These are phyloP conservation scores for Quercus berberidifolia DNA, from an alignment of 306 rosid species.

Conservation along the genomic window DNA sequence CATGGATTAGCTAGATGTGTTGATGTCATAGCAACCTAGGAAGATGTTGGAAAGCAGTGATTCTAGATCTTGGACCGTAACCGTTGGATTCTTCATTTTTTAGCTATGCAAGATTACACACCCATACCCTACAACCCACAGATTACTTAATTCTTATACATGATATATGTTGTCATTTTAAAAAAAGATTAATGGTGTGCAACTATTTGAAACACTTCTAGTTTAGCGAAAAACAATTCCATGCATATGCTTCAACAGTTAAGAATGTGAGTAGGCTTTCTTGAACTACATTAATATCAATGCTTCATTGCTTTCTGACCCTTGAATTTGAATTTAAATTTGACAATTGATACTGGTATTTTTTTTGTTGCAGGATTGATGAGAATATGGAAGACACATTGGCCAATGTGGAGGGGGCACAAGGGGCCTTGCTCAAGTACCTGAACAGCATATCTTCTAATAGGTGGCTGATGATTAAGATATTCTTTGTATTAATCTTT, in stretches of 20 bases:
- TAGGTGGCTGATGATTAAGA: conserved; percentile 99
- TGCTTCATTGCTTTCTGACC: neutral
- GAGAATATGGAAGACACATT: conserved; percentile 96
- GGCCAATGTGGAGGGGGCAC: conserved; percentile 94
- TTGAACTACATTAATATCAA: neutral
- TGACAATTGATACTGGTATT: conserved; percentile 13
- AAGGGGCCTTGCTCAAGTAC: conserved; percentile 88
- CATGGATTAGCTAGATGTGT: neutral
- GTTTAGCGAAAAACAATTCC: conserved; percentile 9
- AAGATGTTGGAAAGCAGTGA: neutral
- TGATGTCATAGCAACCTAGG: neutral
- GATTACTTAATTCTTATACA: neutral
- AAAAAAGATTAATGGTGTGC: conserved; percentile 8
- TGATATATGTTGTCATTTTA: neutral
- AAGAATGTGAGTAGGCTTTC: conserved; percentile 8
- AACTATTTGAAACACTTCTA: conserved; percentile 12
- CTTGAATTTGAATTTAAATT: neutral
- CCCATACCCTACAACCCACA: neutral
- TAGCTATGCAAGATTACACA: neutral
- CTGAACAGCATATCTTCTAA: conserved; percentile 94
- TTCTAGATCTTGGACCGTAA: neutral
- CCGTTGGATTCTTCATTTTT: neutral
- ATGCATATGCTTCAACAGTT: neutral
- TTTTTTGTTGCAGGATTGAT: conserved; percentile 62
- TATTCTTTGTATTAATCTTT: conserved; percentile 93